Conservation (phyloP, 306 rosid genomes). For the Inga oerstediana region DNA sequence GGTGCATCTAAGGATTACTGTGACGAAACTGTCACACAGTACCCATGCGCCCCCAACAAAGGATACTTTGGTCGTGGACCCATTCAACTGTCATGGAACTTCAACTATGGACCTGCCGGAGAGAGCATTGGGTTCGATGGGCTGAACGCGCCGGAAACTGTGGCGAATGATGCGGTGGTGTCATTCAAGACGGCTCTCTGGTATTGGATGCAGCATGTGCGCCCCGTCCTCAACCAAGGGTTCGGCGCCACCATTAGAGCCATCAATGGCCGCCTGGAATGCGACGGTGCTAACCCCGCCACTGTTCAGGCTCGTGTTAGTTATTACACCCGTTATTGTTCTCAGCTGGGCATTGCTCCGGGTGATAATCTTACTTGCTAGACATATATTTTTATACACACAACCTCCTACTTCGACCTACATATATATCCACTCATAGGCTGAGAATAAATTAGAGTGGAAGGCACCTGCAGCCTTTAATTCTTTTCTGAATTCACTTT, state of each 20-base stretch:
- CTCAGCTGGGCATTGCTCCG: conserved; percentile 62
- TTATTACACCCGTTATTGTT: conserved; percentile 65
- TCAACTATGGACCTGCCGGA: conserved; percentile 83
- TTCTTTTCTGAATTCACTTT: background rate
- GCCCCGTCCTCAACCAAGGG: conserved; percentile 60
- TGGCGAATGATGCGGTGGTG: conserved; percentile 59
- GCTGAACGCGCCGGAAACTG: conserved; percentile 67
- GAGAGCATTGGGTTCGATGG: conserved; percentile 65
- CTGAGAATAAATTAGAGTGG: background rate
- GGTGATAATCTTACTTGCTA: conserved; percentile 77
- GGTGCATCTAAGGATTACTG: conserved; percentile 83
- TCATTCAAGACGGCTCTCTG: conserved; percentile 84
- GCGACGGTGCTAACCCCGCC: conserved; percentile 57
- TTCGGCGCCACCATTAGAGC: conserved; percentile 90
- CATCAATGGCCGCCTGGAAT: conserved; percentile 82
- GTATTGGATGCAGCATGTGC: conserved; percentile 77
- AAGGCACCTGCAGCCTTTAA: background rate
- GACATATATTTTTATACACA: background rate
- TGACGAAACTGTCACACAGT: conserved; percentile 62
- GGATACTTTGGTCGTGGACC: conserved; percentile 66
- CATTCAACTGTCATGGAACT: conserved; percentile 71
- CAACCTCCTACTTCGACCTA: too few species aligned
- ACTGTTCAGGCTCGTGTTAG: conserved; percentile 56
- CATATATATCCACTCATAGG: too few species aligned
- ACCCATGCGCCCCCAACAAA: conserved; percentile 69